phyloP scores from a whole-genome alignment of 2,329 filamentous ascomycete species.

The Colletotrichum magnum region DNA sequence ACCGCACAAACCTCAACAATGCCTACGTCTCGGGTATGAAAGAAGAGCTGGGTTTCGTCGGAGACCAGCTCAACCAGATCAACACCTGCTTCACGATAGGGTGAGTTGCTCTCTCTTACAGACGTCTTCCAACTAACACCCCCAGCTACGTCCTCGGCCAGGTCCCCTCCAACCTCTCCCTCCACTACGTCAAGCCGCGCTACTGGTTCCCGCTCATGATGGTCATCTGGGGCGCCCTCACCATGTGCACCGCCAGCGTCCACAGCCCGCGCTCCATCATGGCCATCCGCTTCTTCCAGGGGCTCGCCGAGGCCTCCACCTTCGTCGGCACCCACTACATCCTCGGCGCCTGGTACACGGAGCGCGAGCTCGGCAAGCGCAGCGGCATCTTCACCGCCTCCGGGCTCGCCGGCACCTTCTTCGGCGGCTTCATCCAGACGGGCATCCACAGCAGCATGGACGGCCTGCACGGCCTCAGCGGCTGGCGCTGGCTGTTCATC shows the following conservation, averaged over 20 bases:
- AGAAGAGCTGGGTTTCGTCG: constrained; percentile 50
- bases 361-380: constrained; percentile 73
- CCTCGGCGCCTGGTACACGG: constrained; percentile 71
- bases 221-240: constrained; percentile 74
- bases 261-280: constrained; percentile 69
- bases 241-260: constrained; percentile 71
- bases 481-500: constrained; percentile 50
- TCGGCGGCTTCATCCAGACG: constrained; percentile 73
- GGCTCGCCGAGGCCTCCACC: constrained; percentile 55
- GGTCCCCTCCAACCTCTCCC: constrained; percentile 71
- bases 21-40: constrained; percentile 58
- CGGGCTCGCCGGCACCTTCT: constrained; percentile 72
- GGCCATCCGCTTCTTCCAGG: constrained; percentile 58
- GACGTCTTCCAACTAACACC: not conserved
- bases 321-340: constrained; percentile 61
- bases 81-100: constrained; percentile 65
- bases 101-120: constrained; percentile 44
- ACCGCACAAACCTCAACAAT: constrained; percentile 49
- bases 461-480: constrained; percentile 53
- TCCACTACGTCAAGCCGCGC: constrained; percentile 75
- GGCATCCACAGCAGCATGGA: constrained; percentile 62
- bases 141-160: constrained; percentile 66
- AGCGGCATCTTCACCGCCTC: constrained; percentile 74
- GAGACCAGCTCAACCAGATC: constrained; percentile 63
- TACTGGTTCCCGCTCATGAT: constrained; percentile 76